phyloP scores from a whole-genome alignment of 306 rosid species.

The Prunus fruticosa region DNA sequence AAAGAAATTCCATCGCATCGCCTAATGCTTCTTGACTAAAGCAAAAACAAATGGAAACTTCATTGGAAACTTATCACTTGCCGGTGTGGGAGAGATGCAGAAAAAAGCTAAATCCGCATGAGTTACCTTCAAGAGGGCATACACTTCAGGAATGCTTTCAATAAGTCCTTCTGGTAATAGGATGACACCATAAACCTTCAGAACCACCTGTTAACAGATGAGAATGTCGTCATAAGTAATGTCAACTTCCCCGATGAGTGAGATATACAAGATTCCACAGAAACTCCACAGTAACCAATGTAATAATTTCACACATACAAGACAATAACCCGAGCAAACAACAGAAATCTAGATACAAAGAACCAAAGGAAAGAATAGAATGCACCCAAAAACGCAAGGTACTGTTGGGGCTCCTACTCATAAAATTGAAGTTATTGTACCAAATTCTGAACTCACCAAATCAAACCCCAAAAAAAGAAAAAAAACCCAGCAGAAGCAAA shows the following conservation, averaged over 20 bases:
- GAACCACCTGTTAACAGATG: conserved; percentile 73
- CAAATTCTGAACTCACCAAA: no score
- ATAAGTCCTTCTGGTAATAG: conserved; percentile 93
- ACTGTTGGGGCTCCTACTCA: conserved; percentile 25
- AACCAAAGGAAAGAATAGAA: neutral
- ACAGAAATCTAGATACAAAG: neutral
- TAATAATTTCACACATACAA: neutral
- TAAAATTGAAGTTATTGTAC: no score
- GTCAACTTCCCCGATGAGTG: neutral
- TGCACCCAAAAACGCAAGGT: conserved; percentile 88
- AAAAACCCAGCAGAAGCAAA: no score
- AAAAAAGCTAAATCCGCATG: neutral
- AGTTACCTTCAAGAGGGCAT: conserved; percentile 86
- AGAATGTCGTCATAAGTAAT: conserved; percentile 15
- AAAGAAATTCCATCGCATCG: neutral
- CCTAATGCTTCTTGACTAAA: neutral
- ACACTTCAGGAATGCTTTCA: conserved; percentile 97
- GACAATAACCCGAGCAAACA: neutral
- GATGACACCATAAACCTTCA: conserved; percentile 89
- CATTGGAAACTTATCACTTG: no score
- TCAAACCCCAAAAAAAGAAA: no score
- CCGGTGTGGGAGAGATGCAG: neutral
- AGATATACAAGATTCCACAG: neutral
- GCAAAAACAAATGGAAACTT: neutral
- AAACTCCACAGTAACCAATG: neutral